Conservation (phyloP, 371 early-diverging fungal species). For the Gilbertella persicaria region DNA sequence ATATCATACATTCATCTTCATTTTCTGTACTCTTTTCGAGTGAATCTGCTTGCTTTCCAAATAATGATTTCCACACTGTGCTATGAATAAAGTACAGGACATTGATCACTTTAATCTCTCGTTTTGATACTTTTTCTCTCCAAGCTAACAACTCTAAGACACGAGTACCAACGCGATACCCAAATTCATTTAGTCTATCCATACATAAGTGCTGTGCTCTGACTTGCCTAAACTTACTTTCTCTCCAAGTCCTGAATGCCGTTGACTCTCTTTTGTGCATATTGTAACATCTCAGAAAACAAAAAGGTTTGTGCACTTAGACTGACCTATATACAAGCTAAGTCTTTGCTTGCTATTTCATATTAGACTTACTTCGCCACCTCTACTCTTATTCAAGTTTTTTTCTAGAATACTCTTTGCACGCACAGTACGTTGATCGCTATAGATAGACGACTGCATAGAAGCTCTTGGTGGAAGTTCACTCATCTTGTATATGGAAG, state of each 20-base stretch:
- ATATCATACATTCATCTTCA: conserved; percentile 89
- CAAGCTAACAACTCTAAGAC: conserved; percentile 82
- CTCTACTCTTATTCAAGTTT: conserved; percentile 64
- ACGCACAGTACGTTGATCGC: conserved; percentile 29
- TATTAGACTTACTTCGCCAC: conserved; percentile 56
- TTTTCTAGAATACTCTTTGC: conserved; percentile 61
- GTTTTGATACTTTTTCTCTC: conserved; percentile 83
- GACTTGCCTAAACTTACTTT: conserved; percentile 54
- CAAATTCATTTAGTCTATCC: conserved; percentile 82
- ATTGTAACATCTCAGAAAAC: conserved; percentile 94
- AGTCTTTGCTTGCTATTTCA: background rate
- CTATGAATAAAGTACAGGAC: conserved; percentile 91
- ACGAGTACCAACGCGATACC: conserved; percentile 91
- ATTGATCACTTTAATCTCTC: conserved; percentile 86
- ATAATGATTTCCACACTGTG: conserved; percentile 89
- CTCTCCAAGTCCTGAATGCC: conserved; percentile 95
- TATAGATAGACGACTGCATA: conserved; percentile 43
- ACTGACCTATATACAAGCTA: conserved; percentile 59
- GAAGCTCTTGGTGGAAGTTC: conserved; percentile 32
- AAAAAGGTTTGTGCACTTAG: conserved; percentile 87
- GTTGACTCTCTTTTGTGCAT: conserved; percentile 90
- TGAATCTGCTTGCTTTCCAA: conserved; percentile 94
- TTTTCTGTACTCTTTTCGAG: conserved; percentile 91
- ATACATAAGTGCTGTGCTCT: background rate
- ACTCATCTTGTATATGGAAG: conserved; percentile 20